Percentiles rank a stretch among this genome's conserved stretches.
These are phyloP conservation scores for Vickermania ingenoplastis DNA, from an alignment of 208 protist genomes.

Conservation along the genomic window DNA sequence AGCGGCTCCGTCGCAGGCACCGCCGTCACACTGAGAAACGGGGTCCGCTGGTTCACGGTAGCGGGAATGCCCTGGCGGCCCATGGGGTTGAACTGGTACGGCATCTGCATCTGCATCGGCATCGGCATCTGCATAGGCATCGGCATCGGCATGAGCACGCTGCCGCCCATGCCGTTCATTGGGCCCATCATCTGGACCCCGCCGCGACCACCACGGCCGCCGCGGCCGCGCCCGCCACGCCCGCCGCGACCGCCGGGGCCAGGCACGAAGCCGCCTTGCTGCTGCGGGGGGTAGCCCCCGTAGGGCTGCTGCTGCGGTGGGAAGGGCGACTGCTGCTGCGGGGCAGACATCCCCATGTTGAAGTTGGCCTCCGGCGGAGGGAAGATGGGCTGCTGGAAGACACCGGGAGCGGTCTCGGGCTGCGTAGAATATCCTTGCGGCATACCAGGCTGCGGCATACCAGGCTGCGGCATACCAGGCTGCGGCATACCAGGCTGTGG, in stretches of 20 bases:
- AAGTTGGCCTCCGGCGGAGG: not conserved
- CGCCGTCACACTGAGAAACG: conserved; percentile 71
- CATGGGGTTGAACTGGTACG: conserved; percentile 12
- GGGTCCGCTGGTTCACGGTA: conserved; percentile 28
- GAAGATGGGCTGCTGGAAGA: conserved; percentile 8
- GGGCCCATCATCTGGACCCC: conserved; percentile 4
- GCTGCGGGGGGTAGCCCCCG: not conserved
- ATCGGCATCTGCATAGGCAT: conserved; percentile 28
- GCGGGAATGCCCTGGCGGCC: not conserved
- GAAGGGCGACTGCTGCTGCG: not conserved
- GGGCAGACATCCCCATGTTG: not conserved
- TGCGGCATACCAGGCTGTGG: conserved; percentile 9
- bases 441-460: not conserved
- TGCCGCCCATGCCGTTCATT: conserved; percentile 1
- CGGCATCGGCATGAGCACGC: conserved; percentile 6
- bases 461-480: not conserved
- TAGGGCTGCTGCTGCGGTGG: not conserved
- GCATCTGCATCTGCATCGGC: conserved; percentile 12
- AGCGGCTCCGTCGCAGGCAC: conserved; percentile 70
- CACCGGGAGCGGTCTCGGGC: no score
- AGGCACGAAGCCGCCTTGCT: conserved; percentile 9
- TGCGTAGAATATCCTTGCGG: no score
- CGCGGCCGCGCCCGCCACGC: conserved; percentile 11
- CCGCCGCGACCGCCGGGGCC: conserved; percentile 16
- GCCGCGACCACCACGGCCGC: conserved; percentile 15